Base-by-base conservation (phyloP, 202 grass and related monocot species). In the Carex arenaria region DNA sequence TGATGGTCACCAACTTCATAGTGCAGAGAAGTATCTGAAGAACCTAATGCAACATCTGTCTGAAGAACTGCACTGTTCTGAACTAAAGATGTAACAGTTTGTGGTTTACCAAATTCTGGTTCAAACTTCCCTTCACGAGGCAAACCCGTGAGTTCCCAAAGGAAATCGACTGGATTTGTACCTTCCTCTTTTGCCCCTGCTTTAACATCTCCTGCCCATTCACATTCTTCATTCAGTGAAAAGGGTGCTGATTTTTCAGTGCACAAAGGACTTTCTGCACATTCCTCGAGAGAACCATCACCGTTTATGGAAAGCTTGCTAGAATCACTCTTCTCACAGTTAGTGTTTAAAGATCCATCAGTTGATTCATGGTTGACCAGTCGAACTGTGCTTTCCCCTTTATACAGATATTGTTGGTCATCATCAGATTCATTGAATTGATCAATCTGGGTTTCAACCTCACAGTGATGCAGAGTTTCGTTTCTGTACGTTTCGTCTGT, bases 111-210 rank as follows among this genome's bases (percentile, higher is more conserved):
- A 82, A 80, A 26, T 87, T 93, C 83, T 80, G 88, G 85, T 63
- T 81, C 63, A 69, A 89, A 87, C 8, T 72, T 86, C 40, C 55
- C 82, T 84, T 94, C 92, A 75, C 86, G 73, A 80, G 90, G 85
- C 82, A 83, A 88, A 80, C 87, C 87, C 65, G 85, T 90, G 85
- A 88, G 68, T 87, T 92, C 91, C 88, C 88, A 90, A 62, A 94
- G 86, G 55, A 90, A 87, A 92, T 90, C 88, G 84, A 31, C 53
- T 82, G 78, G 59, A 59, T 60, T 30, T 73, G 31, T 49, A 67
- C 51, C 34, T 22, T 90, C 61, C 40, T 86, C 72, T 62, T 85
- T 68, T 87, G 31, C 71, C 81, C 80, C 71, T 54, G 47, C 84
- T 81, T 85, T 30, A 70, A 67, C n/a, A 49, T 67, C 40, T 19